Conservation (phyloP, 495 filamentous ascomycete genomes). For the Aspergillus haitiensis region DNA sequence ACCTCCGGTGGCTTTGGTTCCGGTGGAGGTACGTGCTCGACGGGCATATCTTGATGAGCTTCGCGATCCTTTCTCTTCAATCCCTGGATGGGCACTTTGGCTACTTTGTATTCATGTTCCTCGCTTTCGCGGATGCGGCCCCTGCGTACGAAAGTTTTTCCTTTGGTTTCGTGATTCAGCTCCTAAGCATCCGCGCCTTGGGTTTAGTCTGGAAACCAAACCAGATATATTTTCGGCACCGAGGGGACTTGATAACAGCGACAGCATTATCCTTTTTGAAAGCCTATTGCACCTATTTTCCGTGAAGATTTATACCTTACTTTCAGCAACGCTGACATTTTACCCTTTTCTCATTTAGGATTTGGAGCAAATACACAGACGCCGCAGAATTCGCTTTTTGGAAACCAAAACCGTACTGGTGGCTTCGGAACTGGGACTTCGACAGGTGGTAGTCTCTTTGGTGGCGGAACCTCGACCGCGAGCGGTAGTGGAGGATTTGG, state of each 20-base stretch:
- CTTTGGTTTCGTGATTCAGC: not conserved
- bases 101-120: not conserved
- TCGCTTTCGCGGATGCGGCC: not conserved
- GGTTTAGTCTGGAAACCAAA: not conserved
- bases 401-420: slow-evolving; percentile 34
- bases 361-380: slow-evolving; percentile 41
- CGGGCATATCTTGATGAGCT: slow-evolving; percentile 28
- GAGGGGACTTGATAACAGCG: slow-evolving; percentile 16
- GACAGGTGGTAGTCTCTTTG: slow-evolving; percentile 52
- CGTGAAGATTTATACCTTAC: not conserved
- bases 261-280: slow-evolving; percentile 18
- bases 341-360: slow-evolving; percentile 25
- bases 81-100: slow-evolving; percentile 17
- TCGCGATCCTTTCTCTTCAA: slow-evolving; percentile 34
- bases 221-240: not conserved
- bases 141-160: not conserved
- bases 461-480: slow-evolving; percentile 37
- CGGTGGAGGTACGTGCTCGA: slow-evolving; percentile 56
- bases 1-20: slow-evolving; percentile 56
- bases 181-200: not conserved
- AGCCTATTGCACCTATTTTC: not conserved
- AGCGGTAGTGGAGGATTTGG: slow-evolving; percentile 47
- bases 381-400: slow-evolving; percentile 42
- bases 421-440: slow-evolving; percentile 54
- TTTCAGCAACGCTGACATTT: slow-evolving; percentile 6